These are phyloP conservation scores for Stentor roeselii DNA, from an alignment of 73 alveolate species.

Conservation along the genomic window DNA sequence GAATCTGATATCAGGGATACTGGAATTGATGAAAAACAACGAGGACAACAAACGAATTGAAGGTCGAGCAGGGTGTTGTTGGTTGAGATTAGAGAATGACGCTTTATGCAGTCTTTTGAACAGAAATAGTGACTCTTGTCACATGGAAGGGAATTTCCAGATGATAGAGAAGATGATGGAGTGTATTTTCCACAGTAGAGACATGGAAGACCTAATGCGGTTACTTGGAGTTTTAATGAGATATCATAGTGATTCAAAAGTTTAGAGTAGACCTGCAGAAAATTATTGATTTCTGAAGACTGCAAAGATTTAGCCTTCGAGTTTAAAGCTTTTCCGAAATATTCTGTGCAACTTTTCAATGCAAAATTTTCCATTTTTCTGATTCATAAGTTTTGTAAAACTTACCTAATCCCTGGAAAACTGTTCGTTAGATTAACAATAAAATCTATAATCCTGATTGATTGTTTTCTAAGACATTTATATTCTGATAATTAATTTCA, in stretches of 20 bases:
- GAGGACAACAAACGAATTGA: conserved; percentile 12
- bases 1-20: background rate
- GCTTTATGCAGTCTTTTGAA: background rate
- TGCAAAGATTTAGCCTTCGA: background rate
- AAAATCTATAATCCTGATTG: too few relatives aligned
- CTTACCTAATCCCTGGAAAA: too few relatives aligned
- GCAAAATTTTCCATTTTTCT: background rate
- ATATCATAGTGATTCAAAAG: background rate
- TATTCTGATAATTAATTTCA: too few relatives aligned
- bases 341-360: background rate
- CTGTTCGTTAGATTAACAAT: too few relatives aligned
- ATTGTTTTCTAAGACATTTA: too few relatives aligned
- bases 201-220: background rate
- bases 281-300: background rate
- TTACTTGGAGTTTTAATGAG: background rate
- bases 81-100: conserved; percentile 8
- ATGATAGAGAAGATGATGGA: background rate
- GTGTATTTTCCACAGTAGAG: background rate
- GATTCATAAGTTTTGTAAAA: too few relatives aligned
- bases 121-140: background rate
- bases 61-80: conserved; percentile 14
- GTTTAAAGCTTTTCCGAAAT: background rate
- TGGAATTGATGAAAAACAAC: background rate
- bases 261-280: background rate
- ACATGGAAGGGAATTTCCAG: background rate